These are phyloP conservation scores for Diaporthe sp. DNA, from an alignment of 2,329 filamentous ascomycete genomes.

Conservation along the genomic window DNA sequence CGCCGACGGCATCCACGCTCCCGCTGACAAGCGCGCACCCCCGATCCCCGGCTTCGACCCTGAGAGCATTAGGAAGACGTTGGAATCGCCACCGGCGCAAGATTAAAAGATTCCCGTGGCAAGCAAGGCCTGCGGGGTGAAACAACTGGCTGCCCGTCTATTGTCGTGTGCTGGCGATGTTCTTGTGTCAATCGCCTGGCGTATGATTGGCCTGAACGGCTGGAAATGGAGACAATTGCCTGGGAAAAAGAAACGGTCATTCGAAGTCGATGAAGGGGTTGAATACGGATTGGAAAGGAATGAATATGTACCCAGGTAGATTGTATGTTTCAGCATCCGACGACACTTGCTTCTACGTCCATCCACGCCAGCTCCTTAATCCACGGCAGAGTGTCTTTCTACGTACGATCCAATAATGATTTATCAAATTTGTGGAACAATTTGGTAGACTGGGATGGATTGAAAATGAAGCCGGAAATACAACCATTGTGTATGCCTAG, in stretches of 20 bases:
- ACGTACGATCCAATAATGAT: too few relatives aligned
- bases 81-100: not conserved
- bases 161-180: not conserved
- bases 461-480: too few relatives aligned
- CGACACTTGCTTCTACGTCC: not conserved
- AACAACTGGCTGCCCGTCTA: too few relatives aligned
- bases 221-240: not conserved
- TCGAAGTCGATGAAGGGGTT: not conserved
- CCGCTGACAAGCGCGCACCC: not conserved
- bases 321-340: not conserved
- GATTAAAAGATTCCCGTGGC: not conserved
- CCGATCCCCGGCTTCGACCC: not conserved
- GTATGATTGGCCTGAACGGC: not conserved
- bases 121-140: too few relatives aligned
- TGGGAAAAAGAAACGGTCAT: not conserved
- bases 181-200: not conserved
- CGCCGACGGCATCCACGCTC: not conserved
- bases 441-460: too few relatives aligned
- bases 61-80: not conserved
- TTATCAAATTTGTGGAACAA: too few relatives aligned
- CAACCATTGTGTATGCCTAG: too few relatives aligned
- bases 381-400: too few relatives aligned
- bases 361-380: too few relatives aligned
- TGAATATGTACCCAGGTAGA: too few relatives aligned
- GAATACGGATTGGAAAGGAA: not conserved